phyloP scores from a whole-genome alignment of 2,329 filamentous ascomycete genomes.

The Pseudocercospora musae region DNA sequence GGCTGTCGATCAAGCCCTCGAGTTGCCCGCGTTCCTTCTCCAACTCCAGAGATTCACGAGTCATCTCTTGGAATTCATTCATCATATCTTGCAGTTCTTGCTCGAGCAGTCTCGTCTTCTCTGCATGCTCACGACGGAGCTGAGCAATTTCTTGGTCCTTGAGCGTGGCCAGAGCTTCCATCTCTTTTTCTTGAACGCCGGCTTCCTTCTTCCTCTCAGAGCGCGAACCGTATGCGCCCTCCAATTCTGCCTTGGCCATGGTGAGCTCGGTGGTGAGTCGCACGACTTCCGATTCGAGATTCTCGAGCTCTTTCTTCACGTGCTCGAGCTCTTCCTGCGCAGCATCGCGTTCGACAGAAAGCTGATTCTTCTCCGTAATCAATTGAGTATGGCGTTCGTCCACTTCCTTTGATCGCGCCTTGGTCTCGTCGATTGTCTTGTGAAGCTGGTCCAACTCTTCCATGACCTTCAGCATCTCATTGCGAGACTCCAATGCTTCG shows the following conservation, averaged over 20 bases:
- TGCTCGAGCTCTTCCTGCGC: slow-evolving; percentile 27
- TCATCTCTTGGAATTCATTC: slow-evolving; percentile 67
- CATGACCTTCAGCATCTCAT: slow-evolving; percentile 44
- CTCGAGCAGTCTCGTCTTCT: slow-evolving; percentile 51
- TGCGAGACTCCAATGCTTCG: slow-evolving; percentile 29
- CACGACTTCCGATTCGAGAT: slow-evolving; percentile 61
- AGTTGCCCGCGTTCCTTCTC: slow-evolving; percentile 67
- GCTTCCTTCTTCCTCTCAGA: slow-evolving; percentile 66
- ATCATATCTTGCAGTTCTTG: slow-evolving; percentile 65
- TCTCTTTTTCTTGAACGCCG: slow-evolving; percentile 55
- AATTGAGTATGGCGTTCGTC: slow-evolving; percentile 34
- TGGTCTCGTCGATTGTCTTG: slow-evolving; percentile 29
- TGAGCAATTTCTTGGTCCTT: slow-evolving; percentile 46
- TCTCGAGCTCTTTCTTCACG: slow-evolving; percentile 33
- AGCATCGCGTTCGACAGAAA: slow-evolving; percentile 19
- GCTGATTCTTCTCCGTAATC: slow-evolving; percentile 21
- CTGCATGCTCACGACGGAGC: slow-evolving; percentile 23
- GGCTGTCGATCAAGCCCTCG: slow-evolving; percentile 60
- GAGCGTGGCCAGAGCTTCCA: slow-evolving; percentile 43
- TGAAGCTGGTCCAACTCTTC: slow-evolving; percentile 35
- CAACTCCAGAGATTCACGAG: slow-evolving; percentile 65
- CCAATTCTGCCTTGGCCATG: slow-evolving; percentile 86
- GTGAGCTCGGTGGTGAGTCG: slow-evolving; percentile 74
- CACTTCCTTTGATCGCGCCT: slow-evolving; percentile 35
- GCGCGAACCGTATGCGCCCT: slow-evolving; percentile 84